phyloP scores from a whole-genome alignment of 2,329 filamentous ascomycete genomes.

The Leptosphaerulina australis region DNA sequence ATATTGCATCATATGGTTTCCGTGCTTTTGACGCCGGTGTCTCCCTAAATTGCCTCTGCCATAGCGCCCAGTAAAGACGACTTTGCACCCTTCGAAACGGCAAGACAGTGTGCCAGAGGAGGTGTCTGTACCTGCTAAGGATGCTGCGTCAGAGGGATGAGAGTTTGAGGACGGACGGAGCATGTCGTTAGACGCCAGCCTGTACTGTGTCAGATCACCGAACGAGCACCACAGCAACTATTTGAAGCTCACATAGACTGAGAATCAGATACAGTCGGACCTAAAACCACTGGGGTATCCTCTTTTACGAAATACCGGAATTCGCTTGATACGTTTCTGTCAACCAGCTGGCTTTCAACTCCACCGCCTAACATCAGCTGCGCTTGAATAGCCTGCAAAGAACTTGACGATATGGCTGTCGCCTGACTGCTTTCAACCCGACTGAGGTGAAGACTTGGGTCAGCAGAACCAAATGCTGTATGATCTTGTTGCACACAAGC shows the following conservation, averaged over 20 bases:
- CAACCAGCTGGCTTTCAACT: background rate
- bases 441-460: too few species aligned
- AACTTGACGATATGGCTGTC: too few species aligned
- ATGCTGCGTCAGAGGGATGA: background rate
- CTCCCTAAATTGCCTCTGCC: background rate
- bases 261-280: background rate
- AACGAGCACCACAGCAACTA: background rate
- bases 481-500: too few species aligned
- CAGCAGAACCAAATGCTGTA: too few species aligned
- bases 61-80: background rate
- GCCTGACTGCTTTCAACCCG: too few species aligned
- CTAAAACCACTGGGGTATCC: background rate
- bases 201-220: background rate
- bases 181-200: background rate
- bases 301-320: background rate
- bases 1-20: background rate
- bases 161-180: background rate
- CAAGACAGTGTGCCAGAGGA: background rate
- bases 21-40: background rate
- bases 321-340: too few species aligned
- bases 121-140: background rate
- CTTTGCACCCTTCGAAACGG: background rate
- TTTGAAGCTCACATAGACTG: background rate
- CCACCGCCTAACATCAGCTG: too few species aligned
- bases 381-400: background rate